Percentiles rank a stretch among this genome's conserved stretches.
Evolutionary conservation across 805 yeast genomes (phyloP).

Genomic region (Wickerhamiella alocasiicola): DNA sequence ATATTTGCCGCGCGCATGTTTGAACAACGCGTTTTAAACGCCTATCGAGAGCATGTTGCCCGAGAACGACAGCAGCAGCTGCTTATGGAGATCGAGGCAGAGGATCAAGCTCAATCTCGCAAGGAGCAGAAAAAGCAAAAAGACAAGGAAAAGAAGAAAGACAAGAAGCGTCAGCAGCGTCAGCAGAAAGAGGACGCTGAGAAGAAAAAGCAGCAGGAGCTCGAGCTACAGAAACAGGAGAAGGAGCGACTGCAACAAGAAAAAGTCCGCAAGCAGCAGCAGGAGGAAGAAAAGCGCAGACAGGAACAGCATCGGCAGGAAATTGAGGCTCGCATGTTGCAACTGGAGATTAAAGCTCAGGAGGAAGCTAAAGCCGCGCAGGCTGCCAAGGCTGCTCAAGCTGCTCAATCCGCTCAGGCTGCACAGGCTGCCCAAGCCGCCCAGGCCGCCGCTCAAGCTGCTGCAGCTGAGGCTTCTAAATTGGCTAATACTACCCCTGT

Average conservation of each 20-base stretch:
- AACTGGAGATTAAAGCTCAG: slow-evolving; percentile 20
- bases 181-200: slow-evolving; percentile 32
- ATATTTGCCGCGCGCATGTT: slow-evolving; percentile 67
- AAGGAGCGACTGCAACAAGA: slow-evolving; percentile 17
- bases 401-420: too few relatives aligned
- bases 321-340: slow-evolving; percentile 25
- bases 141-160: slow-evolving; percentile 33
- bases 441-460: neutral
- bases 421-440: slow-evolving; percentile 6
- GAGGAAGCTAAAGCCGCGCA: slow-evolving; percentile 11
- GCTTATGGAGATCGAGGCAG: slow-evolving; percentile 27
- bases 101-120: slow-evolving; percentile 23
- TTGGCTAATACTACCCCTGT: neutral
- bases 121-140: slow-evolving; percentile 27
- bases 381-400: too few relatives aligned
- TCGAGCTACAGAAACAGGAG: slow-evolving; percentile 21
- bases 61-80: slow-evolving; percentile 41
- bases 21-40: slow-evolving; percentile 57
- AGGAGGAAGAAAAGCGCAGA: slow-evolving; percentile 22
- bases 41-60: slow-evolving; percentile 70
- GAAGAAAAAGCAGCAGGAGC: slow-evolving; percentile 26
- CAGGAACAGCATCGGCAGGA: slow-evolving; percentile 24
- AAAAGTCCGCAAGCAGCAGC: slow-evolving; percentile 16
- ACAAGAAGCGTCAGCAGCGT: slow-evolving; percentile 30
- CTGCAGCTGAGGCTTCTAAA: neutral